Evolutionary conservation across 179 eudicot genomes (phyloP).

Genomic region (Sideroxylon spinosum): DNA sequence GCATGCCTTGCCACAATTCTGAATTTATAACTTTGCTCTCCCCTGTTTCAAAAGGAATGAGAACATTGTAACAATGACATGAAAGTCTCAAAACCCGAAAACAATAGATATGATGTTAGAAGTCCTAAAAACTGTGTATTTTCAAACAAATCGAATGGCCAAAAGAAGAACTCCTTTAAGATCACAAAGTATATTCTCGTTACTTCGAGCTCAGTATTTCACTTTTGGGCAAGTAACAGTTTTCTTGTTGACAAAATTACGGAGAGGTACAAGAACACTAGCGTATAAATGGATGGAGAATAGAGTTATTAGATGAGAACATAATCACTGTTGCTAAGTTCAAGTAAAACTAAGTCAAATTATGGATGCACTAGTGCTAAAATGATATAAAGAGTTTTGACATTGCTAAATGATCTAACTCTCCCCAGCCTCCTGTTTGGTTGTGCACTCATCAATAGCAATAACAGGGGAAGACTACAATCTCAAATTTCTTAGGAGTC

Average conservation of each 20-base stretch:
- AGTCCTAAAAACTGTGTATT: not conserved
- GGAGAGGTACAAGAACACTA: too few species aligned
- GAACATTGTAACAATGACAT: too few species aligned
- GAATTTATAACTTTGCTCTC: conserved; percentile 71
- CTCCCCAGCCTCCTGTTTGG: not conserved
- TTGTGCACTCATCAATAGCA: not conserved
- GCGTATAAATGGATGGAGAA: not conserved
- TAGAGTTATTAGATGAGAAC: not conserved
- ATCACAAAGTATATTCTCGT: not conserved
- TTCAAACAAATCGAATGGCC: not conserved
- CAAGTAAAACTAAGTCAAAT: not conserved
- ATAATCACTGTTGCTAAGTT: not conserved
- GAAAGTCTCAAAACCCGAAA: too few species aligned
- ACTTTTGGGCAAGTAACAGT: not conserved
- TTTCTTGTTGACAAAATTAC: not conserved
- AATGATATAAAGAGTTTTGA: not conserved
- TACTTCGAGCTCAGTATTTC: not conserved
- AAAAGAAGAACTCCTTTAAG: too few species aligned
- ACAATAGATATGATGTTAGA: not conserved
- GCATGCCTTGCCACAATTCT: conserved; percentile 99
- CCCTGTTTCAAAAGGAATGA: conserved; percentile 31
- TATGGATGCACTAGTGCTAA: not conserved
- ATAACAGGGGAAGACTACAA: not conserved
- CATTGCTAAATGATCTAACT: too few species aligned
- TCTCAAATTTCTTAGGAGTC: not conserved